phyloP scores from a whole-genome alignment of 345 rosid species.

The Nephelium lappaceum region DNA sequence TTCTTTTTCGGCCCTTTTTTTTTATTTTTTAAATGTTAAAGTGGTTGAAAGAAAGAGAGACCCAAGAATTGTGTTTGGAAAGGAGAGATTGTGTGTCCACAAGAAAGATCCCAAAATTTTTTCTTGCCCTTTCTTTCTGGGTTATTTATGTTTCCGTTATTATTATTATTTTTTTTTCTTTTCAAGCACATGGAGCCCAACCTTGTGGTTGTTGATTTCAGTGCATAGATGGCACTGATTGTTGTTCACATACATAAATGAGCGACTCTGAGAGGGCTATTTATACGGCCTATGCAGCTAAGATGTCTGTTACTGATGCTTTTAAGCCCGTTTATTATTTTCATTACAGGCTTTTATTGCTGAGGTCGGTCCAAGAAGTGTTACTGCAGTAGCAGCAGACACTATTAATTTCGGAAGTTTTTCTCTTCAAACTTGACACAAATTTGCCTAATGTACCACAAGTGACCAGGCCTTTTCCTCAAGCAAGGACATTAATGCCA shows the following conservation, averaged over 20 bases:
- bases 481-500: too few species aligned
- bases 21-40: conserved; percentile 28
- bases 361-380: not conserved
- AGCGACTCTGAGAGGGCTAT: not conserved
- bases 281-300: not conserved
- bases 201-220: conserved; percentile 28
- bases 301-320: not conserved
- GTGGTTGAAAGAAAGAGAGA: conserved; percentile 15
- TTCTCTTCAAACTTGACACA: not conserved
- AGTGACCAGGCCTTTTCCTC: too few species aligned
- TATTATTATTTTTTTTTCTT: conserved; percentile 6
- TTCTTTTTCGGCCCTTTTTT: conserved; percentile 10
- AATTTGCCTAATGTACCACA: too few species aligned
- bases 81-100: conserved; percentile 20
- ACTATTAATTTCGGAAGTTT: not conserved
- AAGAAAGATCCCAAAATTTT: conserved; percentile 27
- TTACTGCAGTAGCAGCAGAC: not conserved
- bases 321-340: conserved; percentile 11
- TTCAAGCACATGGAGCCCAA: conserved; percentile 25
- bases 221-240: conserved; percentile 15
- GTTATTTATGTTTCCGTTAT: not conserved
- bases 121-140: conserved; percentile 12
- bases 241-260: not conserved
- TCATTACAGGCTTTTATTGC: not conserved
- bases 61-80: conserved; percentile 26